Conservation (phyloP, 176 grass and related monocot genomes). For the Oryza glaberrima region DNA sequence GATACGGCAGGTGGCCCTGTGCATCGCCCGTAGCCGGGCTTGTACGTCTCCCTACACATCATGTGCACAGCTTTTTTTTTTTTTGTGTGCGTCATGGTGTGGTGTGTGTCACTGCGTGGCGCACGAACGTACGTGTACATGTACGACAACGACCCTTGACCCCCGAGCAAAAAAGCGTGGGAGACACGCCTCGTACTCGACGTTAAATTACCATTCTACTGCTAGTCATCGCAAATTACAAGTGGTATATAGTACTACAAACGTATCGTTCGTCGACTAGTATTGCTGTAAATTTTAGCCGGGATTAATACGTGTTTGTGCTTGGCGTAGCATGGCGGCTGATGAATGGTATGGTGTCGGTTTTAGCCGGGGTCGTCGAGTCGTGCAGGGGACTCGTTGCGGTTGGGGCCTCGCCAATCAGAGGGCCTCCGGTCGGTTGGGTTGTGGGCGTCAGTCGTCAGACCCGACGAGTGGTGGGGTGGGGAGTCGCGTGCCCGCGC, state of each 20-base stretch:
- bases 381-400: not conserved
- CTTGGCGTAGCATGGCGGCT: not conserved
- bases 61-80: not conserved
- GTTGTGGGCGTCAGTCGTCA: constrained; percentile 38
- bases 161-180: not conserved
- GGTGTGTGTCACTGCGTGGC: not conserved
- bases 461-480: not conserved
- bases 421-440: constrained; percentile 23
- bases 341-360: not conserved
- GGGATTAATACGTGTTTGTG: not conserved
- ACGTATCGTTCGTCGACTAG: not conserved
- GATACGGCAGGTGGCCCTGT: not conserved
- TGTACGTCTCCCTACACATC: not conserved
- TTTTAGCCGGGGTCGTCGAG: not conserved
- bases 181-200: not conserved
- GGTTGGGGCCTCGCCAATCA: not conserved
- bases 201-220: too few relatives aligned
- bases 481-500: constrained; percentile 27
- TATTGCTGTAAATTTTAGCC: not conserved
- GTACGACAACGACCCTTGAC: not conserved
- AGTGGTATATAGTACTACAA: too few relatives aligned
- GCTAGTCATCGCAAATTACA: too few relatives aligned
- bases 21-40: not conserved
- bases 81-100: not conserved
- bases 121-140: not conserved